Conservation (phyloP, 2,329 filamentous ascomycete species). For the Hypomyces rosellus region DNA sequence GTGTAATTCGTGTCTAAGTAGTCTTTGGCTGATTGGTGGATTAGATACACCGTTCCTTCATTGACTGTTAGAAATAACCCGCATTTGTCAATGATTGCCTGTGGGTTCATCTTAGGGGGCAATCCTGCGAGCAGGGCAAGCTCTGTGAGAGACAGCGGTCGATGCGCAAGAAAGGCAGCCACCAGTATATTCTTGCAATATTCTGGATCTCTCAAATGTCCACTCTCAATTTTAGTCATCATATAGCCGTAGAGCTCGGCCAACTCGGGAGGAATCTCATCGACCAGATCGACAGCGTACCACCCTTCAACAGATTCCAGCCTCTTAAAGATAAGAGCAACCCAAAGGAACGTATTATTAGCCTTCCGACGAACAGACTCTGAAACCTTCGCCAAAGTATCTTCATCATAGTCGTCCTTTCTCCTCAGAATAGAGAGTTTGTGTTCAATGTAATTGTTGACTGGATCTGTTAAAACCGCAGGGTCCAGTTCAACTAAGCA, state of each 20-base stretch:
- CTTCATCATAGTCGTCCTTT: no score
- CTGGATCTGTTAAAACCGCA: no score
- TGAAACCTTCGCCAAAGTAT: neutral
- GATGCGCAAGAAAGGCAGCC: slow-evolving; percentile 22
- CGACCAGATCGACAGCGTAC: slow-evolving; percentile 13
- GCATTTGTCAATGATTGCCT: slow-evolving; percentile 22
- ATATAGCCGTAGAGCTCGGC: slow-evolving; percentile 22
- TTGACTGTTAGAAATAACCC: slow-evolving; percentile 31
- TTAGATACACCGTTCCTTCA: slow-evolving; percentile 26
- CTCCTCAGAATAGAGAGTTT: slow-evolving; percentile 21
- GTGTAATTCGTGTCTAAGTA: slow-evolving; percentile 21
- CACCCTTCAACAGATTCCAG: slow-evolving; percentile 17
- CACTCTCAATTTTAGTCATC: slow-evolving; percentile 16
- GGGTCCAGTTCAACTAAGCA: slow-evolving; percentile 26
- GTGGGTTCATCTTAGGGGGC: slow-evolving; percentile 11
- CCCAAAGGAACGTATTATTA: slow-evolving; percentile 33
- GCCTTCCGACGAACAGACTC: slow-evolving; percentile 14
- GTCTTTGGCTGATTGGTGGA: slow-evolving; percentile 41
- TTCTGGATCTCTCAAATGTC: neutral
- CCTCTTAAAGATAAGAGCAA: slow-evolving; percentile 28
- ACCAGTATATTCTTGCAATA: slow-evolving; percentile 10
- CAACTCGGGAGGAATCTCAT: slow-evolving; percentile 18
- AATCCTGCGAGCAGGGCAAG: slow-evolving; percentile 20
- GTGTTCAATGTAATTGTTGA: slow-evolving; percentile 30
- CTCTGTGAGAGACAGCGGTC: slow-evolving; percentile 30